Base-by-base conservation (phyloP, 768 basidiomycete genomes). In the Zangia roseola region DNA sequence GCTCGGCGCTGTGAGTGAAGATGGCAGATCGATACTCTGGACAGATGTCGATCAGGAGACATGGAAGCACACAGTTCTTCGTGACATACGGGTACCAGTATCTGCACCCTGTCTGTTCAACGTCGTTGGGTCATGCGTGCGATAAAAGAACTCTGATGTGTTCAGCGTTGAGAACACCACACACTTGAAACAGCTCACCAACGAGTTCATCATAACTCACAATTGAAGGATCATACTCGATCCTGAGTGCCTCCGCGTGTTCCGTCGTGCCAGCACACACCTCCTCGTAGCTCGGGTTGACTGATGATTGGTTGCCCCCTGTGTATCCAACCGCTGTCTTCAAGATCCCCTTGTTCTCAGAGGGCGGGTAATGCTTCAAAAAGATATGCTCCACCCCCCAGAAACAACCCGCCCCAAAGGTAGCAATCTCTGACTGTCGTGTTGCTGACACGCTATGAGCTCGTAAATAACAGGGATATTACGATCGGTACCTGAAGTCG, bases 21-120 rank as follows among this genome's bases (percentile, higher is more conserved):
- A 98, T 95, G 12, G 83, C 91, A 2, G 93, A 94, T 41, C 95
- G 91, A 65, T 97, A 97, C 69, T 97, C 91, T 89, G 26, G 9
- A 64, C 16, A 21, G 16, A 33, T 6, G 24, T 31, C 10, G 21
- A 31, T 47, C 30, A 57, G 45, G 14, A 24, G 30, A 31, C n/a
- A 10, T 34, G 14, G 9, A 4, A 41, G 6, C 37, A n/a, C 21
- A 3, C 10, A 10, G 26, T 16, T 7, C 14, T 13, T 26, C 13
- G 17, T 9, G 5, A 79, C 84, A 55, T 61, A 93, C 91, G 93
- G 24, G 83, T 81, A 17, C 94, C 93, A 3, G 61, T 62, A 59
- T 95, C 92, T 2, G 60, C 74, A 24, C 93, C 93, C 64, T 95
- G 93, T 13, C 76, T 71, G 67, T 95, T 84, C 47, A 77, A 61